These are phyloP conservation scores for Pleurotus eryngii DNA, from an alignment of 768 basidiomycete species.

Conservation along the genomic window DNA sequence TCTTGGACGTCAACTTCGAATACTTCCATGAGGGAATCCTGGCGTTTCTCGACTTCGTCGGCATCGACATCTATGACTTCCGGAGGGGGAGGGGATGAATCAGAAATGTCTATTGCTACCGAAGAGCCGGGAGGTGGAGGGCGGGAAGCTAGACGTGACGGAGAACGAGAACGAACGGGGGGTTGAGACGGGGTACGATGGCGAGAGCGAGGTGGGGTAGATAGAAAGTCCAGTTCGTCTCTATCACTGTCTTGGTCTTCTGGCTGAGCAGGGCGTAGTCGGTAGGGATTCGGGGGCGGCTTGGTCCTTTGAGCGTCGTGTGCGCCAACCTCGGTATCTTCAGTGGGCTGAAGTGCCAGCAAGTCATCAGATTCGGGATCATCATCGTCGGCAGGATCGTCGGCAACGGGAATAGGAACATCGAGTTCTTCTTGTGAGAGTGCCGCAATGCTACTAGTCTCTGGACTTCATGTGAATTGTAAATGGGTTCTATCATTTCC, in stretches of 20 bases:
- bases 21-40: not conserved
- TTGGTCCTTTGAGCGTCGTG: not conserved
- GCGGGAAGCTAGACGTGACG: conserved; percentile 7
- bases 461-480: conserved; percentile 27
- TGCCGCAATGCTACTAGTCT: conserved; percentile 37
- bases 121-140: conserved; percentile 9
- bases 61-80: not conserved
- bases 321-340: not conserved
- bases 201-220: conserved; percentile 11
- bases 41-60: not conserved
- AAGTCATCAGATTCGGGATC: conserved; percentile 16
- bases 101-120: conserved; percentile 7
- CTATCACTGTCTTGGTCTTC: not conserved
- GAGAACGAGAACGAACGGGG: conserved; percentile 9
- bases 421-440: conserved; percentile 28
- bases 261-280: not conserved
- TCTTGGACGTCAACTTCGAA: conserved; percentile 1
- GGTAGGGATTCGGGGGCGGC: not conserved
- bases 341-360: conserved; percentile 3
- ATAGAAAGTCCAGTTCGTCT: conserved; percentile 7
- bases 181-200: conserved; percentile 13
- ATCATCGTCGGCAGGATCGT: not conserved
- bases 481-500: conserved; percentile 9
- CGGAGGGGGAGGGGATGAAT: conserved; percentile 1
- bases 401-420: not conserved